Base-by-base conservation (phyloP, 2,329 filamentous ascomycete species). In the Alternaria consortialis region DNA sequence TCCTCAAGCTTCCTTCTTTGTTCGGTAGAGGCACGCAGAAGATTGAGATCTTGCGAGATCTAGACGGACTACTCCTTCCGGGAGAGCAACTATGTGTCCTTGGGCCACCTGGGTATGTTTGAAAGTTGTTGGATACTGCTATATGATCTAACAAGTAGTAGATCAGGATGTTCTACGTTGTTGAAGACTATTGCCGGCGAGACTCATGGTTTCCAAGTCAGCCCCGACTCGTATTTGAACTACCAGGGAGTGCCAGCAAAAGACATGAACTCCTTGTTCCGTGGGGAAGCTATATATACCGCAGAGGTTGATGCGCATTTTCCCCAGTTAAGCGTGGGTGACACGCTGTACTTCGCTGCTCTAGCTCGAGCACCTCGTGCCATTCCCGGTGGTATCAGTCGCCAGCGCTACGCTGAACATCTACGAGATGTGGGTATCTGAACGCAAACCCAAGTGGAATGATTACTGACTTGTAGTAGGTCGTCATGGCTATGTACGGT, bases 201-300 rank as follows among this genome's bases (percentile, higher is more conserved):
- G 77, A 91, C 90, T 20, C 89, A 93, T 70, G 92, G 92, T 50
- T 89, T 95, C 66, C 87, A 86, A 70, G 83, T 94, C 23, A 90
- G 91, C 54, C 81, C 90, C 1, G 81, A 84, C 12, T 89, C 90
- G 0, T 88, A 92, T 64, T 86, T 96, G 74, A 93, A 95, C 79
- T 96, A 95, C 74, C 90, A 94, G 74, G 90, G 88, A 62, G 84
- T 91, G 71, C 80, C 86, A 1, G 85, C 90, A 61, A 80, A 90
- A 72, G 86, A 91, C 69, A 94, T 95, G 90, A 87, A 91, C 77
- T 87, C 86, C 2, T 81, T 85, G 53, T 93, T 93, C 79, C 88
- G 90, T 39, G 92, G 92, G 64, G 92, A 95, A 80, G 90, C 90
- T 62, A 93, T 94, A 74, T 95, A 94, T 79, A 93, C 90, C 0